Base-by-base conservation (phyloP, 352 stramenopile species). In the Phytopythium aichiense region DNA sequence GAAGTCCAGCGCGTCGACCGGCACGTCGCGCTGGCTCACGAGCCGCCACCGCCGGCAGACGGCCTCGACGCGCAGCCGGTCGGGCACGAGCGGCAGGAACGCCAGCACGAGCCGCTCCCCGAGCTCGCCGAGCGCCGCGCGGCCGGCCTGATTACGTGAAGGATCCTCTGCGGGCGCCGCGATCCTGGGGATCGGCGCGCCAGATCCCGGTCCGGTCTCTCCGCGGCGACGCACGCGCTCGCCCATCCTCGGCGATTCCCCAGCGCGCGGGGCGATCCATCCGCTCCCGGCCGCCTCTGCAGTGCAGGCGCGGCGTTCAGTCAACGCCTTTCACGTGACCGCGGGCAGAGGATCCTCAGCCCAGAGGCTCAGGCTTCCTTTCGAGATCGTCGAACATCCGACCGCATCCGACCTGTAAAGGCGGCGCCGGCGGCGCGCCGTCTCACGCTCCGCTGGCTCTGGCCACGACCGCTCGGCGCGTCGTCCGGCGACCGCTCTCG, bases 41-140 rank as follows among this genome's bases (percentile, higher is more conserved):
- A 45, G 59, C 2, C 69, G 66, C 80, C 83, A 92, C 49, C 79
- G 74, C 58, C 64, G 79, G 63, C 83, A 90, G 30, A 89, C 80
- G 0, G 67, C 48, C 58, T 88, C 83, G n/a, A 66, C 68, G 7
- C 50, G 65, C 25, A 89, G 57, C 15, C 83, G 78, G 31, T 88
- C 74, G 5, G 79, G 79, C 28, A 92, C 49, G 8, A 76, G 58
- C 8, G 73, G 61, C 30, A 92, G 50, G 42, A 88, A 90, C 49
- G 65, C 64, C 43, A 92, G 56, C 48, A 86, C 65, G 33, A 64
- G 58, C 9, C 64, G 73, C 50, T 88, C 78, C 8, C 58, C 70
- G 28, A 82, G 61, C 23, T 89, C 82, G 37, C 61, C 67, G 11
- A 89, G 58, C 38, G 28, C 42, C 35, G 35, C 54, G 38, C 23